Percentiles rank a stretch among this genome's conserved stretches.
Evolutionary conservation across 768 basidiomycete genomes (phyloP).

Genomic region (Amylocystis lapponica): DNA sequence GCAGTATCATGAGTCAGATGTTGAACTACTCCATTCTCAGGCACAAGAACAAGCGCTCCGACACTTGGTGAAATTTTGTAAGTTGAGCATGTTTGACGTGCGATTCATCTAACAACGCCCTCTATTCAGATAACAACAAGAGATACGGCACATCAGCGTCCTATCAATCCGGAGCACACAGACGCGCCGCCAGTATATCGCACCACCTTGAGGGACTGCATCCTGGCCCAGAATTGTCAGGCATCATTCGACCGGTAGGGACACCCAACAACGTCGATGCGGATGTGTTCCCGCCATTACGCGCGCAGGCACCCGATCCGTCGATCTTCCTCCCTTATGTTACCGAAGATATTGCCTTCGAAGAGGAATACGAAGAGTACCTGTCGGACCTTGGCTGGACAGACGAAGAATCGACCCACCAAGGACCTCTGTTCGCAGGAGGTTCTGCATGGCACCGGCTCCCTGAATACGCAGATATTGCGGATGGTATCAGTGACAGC

Average conservation of each 20-base stretch:
- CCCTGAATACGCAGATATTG: slow-evolving; percentile 72
- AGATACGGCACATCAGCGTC: slow-evolving; percentile 68
- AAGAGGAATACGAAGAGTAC: slow-evolving; percentile 96
- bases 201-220: slow-evolving; percentile 74
- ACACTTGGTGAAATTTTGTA: slow-evolving; percentile 92
- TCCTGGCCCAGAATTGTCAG: slow-evolving; percentile 67
- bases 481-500: slow-evolving; percentile 88
- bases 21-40: slow-evolving; percentile 32
- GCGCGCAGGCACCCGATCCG: slow-evolving; percentile 79
- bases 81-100: slow-evolving; percentile 29
- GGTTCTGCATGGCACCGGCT: slow-evolving; percentile 78
- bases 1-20: not conserved
- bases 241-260: slow-evolving; percentile 67
- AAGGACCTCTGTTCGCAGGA: slow-evolving; percentile 33
- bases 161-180: slow-evolving; percentile 53
- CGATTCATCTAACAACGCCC: slow-evolving; percentile 1
- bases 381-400: slow-evolving; percentile 81
- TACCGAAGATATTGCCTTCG: slow-evolving; percentile 90
- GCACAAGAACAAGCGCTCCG: slow-evolving; percentile 94
- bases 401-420: slow-evolving; percentile 41
- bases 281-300: slow-evolving; percentile 93
- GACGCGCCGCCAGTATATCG: slow-evolving; percentile 79
- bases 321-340: slow-evolving; percentile 86
- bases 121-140: slow-evolving; percentile 73
- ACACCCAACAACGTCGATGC: slow-evolving; percentile 76